A percentile compares a stretch with the other conserved stretches of the same genome.
Conservation (phyloP, 257 asterid genomes). For the Marsdenia floribunda region DNA sequence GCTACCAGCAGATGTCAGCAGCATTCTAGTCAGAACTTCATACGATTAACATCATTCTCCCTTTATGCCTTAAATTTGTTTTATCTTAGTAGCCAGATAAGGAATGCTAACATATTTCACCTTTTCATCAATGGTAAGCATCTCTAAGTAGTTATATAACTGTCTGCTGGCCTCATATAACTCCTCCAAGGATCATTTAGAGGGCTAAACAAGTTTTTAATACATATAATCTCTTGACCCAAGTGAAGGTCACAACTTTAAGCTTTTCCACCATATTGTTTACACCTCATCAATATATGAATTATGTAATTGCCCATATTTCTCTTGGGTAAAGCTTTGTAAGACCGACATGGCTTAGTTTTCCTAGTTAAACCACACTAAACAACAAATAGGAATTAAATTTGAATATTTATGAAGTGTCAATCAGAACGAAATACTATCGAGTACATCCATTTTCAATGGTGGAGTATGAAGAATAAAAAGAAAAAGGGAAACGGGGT, state of each 20-base stretch:
- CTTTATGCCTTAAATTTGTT: background rate
- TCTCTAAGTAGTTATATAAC: background rate
- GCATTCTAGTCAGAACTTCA: background rate
- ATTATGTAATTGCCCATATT: background rate
- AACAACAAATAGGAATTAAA: background rate
- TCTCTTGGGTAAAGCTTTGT: background rate
- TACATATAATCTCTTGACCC: background rate
- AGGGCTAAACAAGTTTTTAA: background rate
- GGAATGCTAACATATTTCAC: background rate
- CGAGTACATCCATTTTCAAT: conserved; percentile 2
- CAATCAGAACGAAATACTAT: background rate
- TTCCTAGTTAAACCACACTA: background rate
- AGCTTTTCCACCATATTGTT: background rate
- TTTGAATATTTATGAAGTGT: background rate
- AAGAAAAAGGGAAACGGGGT: conserved; percentile 8
- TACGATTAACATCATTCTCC: background rate
- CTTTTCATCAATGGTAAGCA: background rate
- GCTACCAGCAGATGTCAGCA: too few species aligned
- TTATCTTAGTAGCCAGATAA: background rate
- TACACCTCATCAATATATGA: background rate
- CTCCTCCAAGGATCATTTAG: background rate
- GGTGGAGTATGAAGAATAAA: background rate
- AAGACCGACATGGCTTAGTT: background rate
- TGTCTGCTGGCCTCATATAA: background rate
- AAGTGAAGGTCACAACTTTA: background rate